Percentiles rank a stretch among this genome's conserved stretches.
These are phyloP conservation scores for Creolimax fragrantissima DNA, from an alignment of 78 protist species.

Conservation along the genomic window DNA sequence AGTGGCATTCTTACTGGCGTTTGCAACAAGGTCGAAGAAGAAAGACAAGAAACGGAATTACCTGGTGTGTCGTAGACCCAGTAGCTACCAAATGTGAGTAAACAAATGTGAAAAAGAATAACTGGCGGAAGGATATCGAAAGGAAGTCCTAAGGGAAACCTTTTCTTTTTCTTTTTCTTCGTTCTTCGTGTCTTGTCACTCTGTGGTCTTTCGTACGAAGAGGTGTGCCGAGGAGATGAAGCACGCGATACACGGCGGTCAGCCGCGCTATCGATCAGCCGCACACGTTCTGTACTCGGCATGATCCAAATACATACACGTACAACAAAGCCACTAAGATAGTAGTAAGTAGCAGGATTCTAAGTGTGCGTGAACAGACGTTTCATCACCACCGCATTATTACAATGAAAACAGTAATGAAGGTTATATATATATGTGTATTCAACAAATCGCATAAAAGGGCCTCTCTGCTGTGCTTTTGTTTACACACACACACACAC, in stretches of 20 bases:
- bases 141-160: not conserved
- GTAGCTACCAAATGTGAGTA: slow-evolving; percentile 22
- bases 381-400: no score
- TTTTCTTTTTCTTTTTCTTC: not conserved
- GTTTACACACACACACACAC: not conserved
- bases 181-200: not conserved
- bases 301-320: no score
- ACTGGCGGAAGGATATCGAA: not conserved
- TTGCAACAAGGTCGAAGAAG: no score
- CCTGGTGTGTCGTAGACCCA: slow-evolving; percentile 19
- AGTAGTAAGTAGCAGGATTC: no score
- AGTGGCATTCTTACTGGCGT: not conserved
- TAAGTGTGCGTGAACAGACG: no score
- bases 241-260: not conserved
- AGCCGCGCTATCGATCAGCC: not conserved
- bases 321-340: no score
- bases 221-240: not conserved
- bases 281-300: not conserved
- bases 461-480: no score
- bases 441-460: no score
- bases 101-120: not conserved
- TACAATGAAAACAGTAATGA: no score
- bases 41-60: no score
- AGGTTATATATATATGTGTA: no score
- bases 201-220: not conserved